Base-by-base conservation (phyloP, 352 stramenopile genomes). In the Pythium phragmitis region DNA sequence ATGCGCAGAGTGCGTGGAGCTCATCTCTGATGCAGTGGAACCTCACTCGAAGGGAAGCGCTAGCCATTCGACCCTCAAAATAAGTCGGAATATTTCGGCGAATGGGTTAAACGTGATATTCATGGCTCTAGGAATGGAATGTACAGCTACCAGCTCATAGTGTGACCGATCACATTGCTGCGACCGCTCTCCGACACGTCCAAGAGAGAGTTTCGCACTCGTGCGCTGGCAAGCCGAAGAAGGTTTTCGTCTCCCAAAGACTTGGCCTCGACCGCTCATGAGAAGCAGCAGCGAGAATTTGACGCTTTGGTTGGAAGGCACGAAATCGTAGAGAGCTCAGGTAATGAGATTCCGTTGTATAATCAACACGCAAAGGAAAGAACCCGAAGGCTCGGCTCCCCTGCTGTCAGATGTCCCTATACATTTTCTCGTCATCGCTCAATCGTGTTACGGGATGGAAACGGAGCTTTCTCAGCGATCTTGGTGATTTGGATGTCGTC, bases 401-500 rank as follows among this genome's bases (percentile, higher is more conserved):
- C 55, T 63, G 52, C 55, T 57, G 50, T 75, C 86, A 88, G 86
- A 94, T 94, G 86, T 94, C 86, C 86, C 86, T 94, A 94, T 85
- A 77, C 65, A 68, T 83, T 89, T 81, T 79, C 82, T 94, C 86
- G 80, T 94, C 86, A 94, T 70, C 69, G 86, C 83, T 82, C 78
- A 54, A 74, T 68, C 58, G 33, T 48, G 11, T 41, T 46, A 17
- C 30, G 30, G 16, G 28, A n/a, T n/a, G 5, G 8, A n/a, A 54
- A 46, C 43, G 46, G 28, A 46, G 56, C 75, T 70, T 86, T 92
- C 84, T 94, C 83, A 94, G 86, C 83, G 86, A 94, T 94, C 85
- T 94, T 94, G 85, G 85, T 94, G 85, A 92, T 91, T 80, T 74
- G 70, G 67, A 74, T 94, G 86, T 94, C 86, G 81, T 94, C 86